Evolutionary conservation across 805 yeast species (phyloP).

Genomic region (Danielia reshetovae): DNA sequence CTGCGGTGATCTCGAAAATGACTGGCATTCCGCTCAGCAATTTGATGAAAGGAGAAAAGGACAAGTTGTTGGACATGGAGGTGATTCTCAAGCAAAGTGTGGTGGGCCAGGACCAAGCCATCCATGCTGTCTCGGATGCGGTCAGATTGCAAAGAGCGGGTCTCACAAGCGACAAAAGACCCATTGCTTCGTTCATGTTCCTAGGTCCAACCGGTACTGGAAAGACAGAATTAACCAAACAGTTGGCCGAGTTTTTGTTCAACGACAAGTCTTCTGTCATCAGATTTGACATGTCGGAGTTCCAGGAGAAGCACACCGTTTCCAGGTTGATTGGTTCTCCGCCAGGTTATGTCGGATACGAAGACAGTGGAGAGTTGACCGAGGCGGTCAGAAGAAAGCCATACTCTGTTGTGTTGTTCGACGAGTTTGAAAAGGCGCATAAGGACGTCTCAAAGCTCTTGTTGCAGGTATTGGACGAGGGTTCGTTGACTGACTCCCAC

Average conservation of each 20-base stretch:
- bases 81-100: constrained; percentile 69
- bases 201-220: constrained; percentile 99
- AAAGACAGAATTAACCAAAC: constrained; percentile 91
- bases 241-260: constrained; percentile 86
- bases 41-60: constrained; percentile 91
- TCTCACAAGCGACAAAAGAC: constrained; percentile 87
- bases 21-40: constrained; percentile 94
- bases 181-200: constrained; percentile 95
- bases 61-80: constrained; percentile 86
- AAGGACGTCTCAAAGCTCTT: constrained; percentile 89
- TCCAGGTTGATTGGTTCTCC: constrained; percentile 95
- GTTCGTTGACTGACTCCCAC: constrained; percentile 89
- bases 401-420: constrained; percentile 86
- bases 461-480: constrained; percentile 92
- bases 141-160: constrained; percentile 97
- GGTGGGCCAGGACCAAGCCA: constrained; percentile 95
- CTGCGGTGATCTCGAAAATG: constrained; percentile 86
- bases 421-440: constrained; percentile 97
- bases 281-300: constrained; percentile 96
- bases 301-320: constrained; percentile 90
- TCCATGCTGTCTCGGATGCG: constrained; percentile 84
- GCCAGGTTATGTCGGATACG: constrained; percentile 96
- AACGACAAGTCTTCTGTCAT: constrained; percentile 84
- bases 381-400: constrained; percentile 96
- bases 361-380: constrained; percentile 92